Conservation (phyloP, 2,329 filamentous ascomycete genomes). For the Diaporthe ampelina region DNA sequence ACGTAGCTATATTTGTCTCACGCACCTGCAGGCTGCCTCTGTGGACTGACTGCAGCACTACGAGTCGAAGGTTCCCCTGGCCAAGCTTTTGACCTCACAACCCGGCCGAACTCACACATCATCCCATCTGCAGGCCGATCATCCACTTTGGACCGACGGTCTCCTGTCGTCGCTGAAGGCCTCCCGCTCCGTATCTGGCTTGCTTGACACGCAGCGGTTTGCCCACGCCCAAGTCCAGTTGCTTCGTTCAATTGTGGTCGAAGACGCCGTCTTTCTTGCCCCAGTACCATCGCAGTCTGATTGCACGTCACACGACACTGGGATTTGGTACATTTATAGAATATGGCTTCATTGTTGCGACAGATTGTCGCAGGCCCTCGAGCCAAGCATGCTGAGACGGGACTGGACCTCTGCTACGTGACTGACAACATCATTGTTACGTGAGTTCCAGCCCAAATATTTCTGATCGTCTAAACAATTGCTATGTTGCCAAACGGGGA, state of each 20-base stretch:
- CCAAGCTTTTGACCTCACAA: neutral
- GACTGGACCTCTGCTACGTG: slow-evolving; percentile 95
- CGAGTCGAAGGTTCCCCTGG: neutral
- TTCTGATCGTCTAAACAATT: neutral
- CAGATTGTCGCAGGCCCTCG: slow-evolving; percentile 93
- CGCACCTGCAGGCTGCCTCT: slow-evolving; percentile 11
- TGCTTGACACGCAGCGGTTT: neutral
- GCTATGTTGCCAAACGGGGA: neutral
- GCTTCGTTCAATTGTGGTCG: too few species aligned
- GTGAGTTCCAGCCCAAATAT: slow-evolving; percentile 52
- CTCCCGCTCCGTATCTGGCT: neutral
- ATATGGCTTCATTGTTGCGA: slow-evolving; percentile 83
- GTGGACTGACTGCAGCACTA: neutral
- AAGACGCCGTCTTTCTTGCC: neutral
- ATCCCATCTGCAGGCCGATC: slow-evolving; percentile 2
- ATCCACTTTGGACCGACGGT: neutral
- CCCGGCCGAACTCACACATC: neutral
- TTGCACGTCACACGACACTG: neutral
- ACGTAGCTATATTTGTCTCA: slow-evolving; percentile 19
- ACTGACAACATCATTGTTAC: slow-evolving; percentile 81
- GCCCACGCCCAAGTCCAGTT: neutral
- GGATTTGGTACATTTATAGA: neutral
- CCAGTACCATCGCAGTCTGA: too few species aligned
- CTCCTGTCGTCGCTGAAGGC: neutral
- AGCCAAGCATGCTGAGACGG: slow-evolving; percentile 85